phyloP scores from a whole-genome alignment of 2,329 filamentous ascomycete genomes.

The Gaeumannomyces sp. region DNA sequence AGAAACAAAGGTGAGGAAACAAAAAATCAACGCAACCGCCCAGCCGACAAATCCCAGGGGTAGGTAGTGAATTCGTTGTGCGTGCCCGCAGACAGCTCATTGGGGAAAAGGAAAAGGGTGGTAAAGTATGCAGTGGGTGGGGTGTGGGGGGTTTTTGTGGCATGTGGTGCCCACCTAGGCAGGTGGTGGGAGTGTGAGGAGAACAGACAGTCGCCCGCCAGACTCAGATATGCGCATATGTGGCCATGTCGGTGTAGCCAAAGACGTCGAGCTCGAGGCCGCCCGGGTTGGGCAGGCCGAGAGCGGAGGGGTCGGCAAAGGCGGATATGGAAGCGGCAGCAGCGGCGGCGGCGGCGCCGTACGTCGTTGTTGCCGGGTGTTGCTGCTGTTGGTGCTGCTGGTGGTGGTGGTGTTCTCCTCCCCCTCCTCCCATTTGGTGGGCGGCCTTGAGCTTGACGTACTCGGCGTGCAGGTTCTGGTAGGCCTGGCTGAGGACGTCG shows the following conservation, averaged over 20 bases:
- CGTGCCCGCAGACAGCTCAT: too few species aligned
- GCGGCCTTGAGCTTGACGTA: constrained; percentile 29
- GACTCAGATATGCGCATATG: constrained; percentile 2
- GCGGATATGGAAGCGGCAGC: too few species aligned
- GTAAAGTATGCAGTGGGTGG: too few species aligned
- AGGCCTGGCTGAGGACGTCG: constrained; percentile 47
- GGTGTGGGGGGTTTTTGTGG: too few species aligned
- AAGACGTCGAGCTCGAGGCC: constrained; percentile 2
- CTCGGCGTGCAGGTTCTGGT: constrained; percentile 41
- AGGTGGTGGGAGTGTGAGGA: not conserved
- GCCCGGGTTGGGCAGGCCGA: not conserved
- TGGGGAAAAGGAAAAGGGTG: too few species aligned
- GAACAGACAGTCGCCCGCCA: not conserved
- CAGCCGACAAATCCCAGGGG: too few species aligned
- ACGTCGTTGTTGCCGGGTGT: not conserved
- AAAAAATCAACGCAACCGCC: too few species aligned
- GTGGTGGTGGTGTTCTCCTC: not conserved
- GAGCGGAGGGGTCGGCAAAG: not conserved
- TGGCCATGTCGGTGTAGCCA: constrained; percentile 1
- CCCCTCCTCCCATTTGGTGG: not conserved
- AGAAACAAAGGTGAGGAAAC: too few species aligned
- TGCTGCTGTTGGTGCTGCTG: not conserved
- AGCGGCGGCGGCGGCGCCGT: too few species aligned
- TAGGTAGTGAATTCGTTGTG: too few species aligned
- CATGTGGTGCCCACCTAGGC: too few species aligned